Conservation (phyloP, 179 eudicot genomes). For the Sideroxylon spinosum region DNA sequence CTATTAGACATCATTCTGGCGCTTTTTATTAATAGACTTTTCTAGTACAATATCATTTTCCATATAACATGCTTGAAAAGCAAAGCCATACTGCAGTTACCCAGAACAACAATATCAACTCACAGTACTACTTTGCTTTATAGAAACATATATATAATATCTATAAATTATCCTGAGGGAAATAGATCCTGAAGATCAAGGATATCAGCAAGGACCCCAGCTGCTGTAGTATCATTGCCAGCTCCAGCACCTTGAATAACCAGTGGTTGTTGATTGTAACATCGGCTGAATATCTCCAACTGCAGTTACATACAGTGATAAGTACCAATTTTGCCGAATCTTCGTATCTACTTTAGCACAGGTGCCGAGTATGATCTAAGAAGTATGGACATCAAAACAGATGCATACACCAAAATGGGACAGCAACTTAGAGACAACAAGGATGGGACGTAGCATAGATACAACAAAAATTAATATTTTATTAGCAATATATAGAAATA, state of each 20-base stretch:
- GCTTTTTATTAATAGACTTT: too few relatives aligned
- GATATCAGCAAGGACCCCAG: constrained; percentile 95
- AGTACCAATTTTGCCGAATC: not conserved
- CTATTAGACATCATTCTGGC: too few relatives aligned
- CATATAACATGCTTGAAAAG: too few relatives aligned
- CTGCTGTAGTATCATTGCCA: constrained; percentile 96
- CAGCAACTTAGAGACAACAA: too few relatives aligned
- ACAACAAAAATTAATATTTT: too few relatives aligned
- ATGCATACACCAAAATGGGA: too few relatives aligned
- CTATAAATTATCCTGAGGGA: constrained; percentile 16
- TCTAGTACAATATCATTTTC: too few relatives aligned
- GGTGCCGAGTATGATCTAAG: too few relatives aligned
- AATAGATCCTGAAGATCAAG: constrained; percentile 84
- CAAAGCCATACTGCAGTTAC: not conserved
- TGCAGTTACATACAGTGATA: constrained; percentile 27
- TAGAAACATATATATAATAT: not conserved
- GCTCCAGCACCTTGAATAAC: constrained; percentile 99
- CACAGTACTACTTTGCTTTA: not conserved
- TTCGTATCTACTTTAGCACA: not conserved
- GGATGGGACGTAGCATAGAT: too few relatives aligned
- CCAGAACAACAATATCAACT: not conserved
- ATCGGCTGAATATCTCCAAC: constrained; percentile 89
- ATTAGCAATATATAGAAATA: too few relatives aligned
- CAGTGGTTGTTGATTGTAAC: constrained; percentile 77
- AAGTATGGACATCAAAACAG: too few relatives aligned